Percentiles rank a stretch among this genome's conserved stretches.
Conservation (phyloP, 2,329 filamentous ascomycete genomes). For the Pezizomycotina sp. region DNA sequence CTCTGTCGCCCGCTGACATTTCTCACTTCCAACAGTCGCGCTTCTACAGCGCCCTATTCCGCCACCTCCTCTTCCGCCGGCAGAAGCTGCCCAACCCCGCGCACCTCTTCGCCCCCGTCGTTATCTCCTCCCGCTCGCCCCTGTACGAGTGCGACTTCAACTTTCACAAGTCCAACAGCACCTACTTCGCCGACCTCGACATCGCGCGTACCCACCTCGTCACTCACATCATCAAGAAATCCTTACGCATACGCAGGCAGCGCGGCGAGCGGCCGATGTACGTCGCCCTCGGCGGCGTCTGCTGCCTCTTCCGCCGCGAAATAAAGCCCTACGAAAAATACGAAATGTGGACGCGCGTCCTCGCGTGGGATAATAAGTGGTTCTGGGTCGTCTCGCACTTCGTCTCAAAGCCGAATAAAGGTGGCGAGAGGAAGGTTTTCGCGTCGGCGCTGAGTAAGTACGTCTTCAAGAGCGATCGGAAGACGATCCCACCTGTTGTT, state of each 20-base stretch:
- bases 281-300: constrained; percentile 47
- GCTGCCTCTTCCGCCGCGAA: constrained; percentile 57
- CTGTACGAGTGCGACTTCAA: constrained; percentile 75
- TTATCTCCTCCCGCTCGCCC: constrained; percentile 49
- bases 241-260: constrained; percentile 19
- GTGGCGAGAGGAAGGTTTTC: constrained; percentile 48
- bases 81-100: constrained; percentile 38
- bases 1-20: constrained; percentile 13
- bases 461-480: constrained; percentile 62
- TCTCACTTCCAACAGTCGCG: constrained; percentile 34
- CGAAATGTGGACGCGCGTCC: constrained; percentile 55
- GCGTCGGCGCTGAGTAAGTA: constrained; percentile 64
- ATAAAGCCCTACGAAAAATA: constrained; percentile 52
- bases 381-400: constrained; percentile 61
- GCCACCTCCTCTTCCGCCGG: constrained; percentile 38
- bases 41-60: constrained; percentile 41
- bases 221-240: constrained; percentile 38
- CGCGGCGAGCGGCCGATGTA: constrained; percentile 20
- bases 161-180: constrained; percentile 65
- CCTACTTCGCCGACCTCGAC: constrained; percentile 78
- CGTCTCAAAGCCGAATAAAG: constrained; percentile 34
- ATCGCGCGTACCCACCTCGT: constrained; percentile 67
- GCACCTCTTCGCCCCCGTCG: constrained; percentile 56
- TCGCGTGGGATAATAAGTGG: constrained; percentile 71
- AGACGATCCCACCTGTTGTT: constrained; percentile 70